Base-by-base conservation (phyloP, 148 eudicot genomes). In the Persicaria tinctoria region DNA sequence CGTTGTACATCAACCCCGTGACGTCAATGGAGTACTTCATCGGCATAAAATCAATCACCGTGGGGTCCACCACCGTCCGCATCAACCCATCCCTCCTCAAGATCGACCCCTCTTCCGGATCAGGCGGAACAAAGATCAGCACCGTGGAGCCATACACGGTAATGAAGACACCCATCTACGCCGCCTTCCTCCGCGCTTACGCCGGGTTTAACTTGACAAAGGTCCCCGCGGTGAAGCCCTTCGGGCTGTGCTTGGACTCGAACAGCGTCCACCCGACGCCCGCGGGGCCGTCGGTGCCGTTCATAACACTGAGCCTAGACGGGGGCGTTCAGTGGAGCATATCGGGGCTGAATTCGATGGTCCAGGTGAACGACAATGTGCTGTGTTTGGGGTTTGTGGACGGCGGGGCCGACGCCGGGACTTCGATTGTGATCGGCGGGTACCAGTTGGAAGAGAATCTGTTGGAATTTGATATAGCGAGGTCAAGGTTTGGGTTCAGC, bases 101-200 rank as follows among this genome's bases (percentile, higher is more conserved):
- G 27, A 86, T 88, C 9, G 80, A 85, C 32, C 38, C 71, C 2
- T 54, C 32, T 1, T 68, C 85, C 45, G 96, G 96, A 2, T 68
- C 78, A 13, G 92, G 96, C 0, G 96, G 96, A 2, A 89, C 91
- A 0, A 91, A 91, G 55, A 89, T 91, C 64, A 91, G 97, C 81
- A 89, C 92, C 0, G 85, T 88, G 0, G 70, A 85, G 57, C 90
- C 90, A 0, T 92, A 89, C 88, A 89, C 94, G 0, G 78, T 86
- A 0, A 14, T 92, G 32, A 80, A 92, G n/a, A 71, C 75, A 0
- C 88, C 92, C 1, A 84, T 92, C 32, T 89, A 78, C 84, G 82
- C 75, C 0, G 79, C 87, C 0, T 44, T 89, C 5, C 80, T 84
- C 0, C 27, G 48, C 5, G 78, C 76, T 0, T 86, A 81, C 38